Evolutionary conservation across 75 land plant genomes (phyloP).

Genomic region (Cupressus sempervirens): DNA sequence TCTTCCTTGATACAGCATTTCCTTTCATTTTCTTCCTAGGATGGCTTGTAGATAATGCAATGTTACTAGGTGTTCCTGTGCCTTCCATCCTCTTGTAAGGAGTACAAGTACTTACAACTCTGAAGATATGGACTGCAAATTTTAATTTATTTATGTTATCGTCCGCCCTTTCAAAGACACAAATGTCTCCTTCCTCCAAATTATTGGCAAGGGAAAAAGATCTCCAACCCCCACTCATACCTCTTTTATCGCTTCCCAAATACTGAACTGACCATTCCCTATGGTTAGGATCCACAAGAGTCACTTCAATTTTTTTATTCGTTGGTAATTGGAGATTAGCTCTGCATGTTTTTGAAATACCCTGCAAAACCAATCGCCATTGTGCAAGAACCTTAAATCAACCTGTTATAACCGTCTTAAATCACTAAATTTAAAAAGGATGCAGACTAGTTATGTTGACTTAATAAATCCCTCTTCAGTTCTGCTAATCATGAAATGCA

Average conservation of each 20-base stretch:
- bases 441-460: background rate
- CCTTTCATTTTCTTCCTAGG: background rate
- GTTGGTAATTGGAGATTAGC: background rate
- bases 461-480: background rate
- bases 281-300: conserved; percentile 6
- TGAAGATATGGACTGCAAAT: conserved; percentile 21
- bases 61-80: background rate
- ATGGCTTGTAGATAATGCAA: background rate
- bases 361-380: background rate
- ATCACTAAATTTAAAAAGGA: background rate
- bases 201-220: conserved; percentile 18
- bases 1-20: background rate
- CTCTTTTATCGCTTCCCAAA: background rate
- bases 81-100: conserved; percentile 16
- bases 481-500: background rate
- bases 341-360: background rate
- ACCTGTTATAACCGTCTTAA: background rate
- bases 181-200: conserved; percentile 25
- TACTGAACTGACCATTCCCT: conserved; percentile 3
- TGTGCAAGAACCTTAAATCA: background rate
- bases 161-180: conserved; percentile 16
- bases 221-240: conserved; percentile 19
- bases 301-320: background rate
- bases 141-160: background rate
- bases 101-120: conserved; percentile 6